Conservation (phyloP, 2,329 filamentous ascomycete genomes). For the Falciphora oryzae region DNA sequence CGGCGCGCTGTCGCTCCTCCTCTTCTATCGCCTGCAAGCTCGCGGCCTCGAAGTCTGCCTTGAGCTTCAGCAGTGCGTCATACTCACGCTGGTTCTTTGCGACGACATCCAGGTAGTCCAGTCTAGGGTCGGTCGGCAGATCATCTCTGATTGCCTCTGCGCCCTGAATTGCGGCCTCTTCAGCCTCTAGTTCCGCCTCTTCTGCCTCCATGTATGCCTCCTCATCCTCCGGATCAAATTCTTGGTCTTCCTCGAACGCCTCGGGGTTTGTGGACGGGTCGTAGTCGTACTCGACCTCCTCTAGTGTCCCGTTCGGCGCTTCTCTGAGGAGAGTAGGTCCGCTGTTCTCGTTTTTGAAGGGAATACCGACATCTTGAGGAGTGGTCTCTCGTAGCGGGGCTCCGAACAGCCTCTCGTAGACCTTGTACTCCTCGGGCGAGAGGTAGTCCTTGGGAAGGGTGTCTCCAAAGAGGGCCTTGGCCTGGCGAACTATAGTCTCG, state of each 20-base stretch:
- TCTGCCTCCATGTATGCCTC: not conserved
- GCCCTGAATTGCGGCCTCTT: not conserved
- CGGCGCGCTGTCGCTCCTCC: slow-evolving; percentile 21
- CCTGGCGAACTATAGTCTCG: slow-evolving; percentile 62
- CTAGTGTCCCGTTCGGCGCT: slow-evolving; percentile 46
- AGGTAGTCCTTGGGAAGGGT: slow-evolving; percentile 68
- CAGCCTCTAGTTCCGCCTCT: not conserved
- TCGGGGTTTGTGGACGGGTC: slow-evolving; percentile 34
- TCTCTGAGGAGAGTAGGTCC: slow-evolving; percentile 48
- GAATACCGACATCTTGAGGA: slow-evolving; percentile 53
- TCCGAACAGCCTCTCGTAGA: slow-evolving; percentile 81
- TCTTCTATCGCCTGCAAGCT: slow-evolving; percentile 27
- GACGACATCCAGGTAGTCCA: slow-evolving; percentile 40
- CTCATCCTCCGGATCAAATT: not conserved
- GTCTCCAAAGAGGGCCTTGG: slow-evolving; percentile 71
- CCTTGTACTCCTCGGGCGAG: slow-evolving; percentile 60
- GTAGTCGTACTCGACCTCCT: slow-evolving; percentile 22
- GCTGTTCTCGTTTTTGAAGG: slow-evolving; percentile 25
- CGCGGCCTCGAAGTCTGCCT: slow-evolving; percentile 49
- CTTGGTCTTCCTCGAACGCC: slow-evolving; percentile 30
- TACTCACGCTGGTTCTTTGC: slow-evolving; percentile 51
- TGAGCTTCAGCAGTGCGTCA: slow-evolving; percentile 47
- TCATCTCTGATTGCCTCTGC: slow-evolving; percentile 10
- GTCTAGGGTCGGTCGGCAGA: slow-evolving; percentile 26
- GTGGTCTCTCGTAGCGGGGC: slow-evolving; percentile 58